A percentile compares a stretch with the other conserved stretches of the same genome.
These are phyloP conservation scores for Prosopis cineraria DNA, from an alignment of 306 rosid species.

Conservation along the genomic window DNA sequence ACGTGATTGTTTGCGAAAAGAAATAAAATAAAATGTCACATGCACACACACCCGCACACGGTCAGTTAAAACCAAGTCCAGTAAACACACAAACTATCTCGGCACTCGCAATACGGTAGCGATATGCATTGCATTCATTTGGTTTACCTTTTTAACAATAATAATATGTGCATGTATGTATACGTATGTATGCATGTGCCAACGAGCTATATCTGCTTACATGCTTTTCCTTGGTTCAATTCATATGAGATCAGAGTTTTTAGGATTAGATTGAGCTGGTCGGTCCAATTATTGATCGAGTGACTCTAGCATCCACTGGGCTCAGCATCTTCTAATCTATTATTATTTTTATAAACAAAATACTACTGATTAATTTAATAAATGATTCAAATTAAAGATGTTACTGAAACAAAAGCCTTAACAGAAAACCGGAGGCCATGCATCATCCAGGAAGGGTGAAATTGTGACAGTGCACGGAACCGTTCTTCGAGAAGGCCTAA, in stretches of 20 bases:
- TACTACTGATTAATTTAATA: not conserved
- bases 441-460: too few relatives aligned
- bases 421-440: too few relatives aligned
- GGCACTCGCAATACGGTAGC: constrained; percentile 36
- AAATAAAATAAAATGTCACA: not conserved
- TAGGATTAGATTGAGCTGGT: not conserved
- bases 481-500: constrained; percentile 5
- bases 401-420: too few relatives aligned
- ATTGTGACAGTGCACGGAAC: not conserved
- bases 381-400: too few relatives aligned
- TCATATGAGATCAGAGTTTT: not conserved
- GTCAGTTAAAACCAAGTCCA: not conserved
- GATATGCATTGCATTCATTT: constrained; percentile 23
- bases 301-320: not conserved
- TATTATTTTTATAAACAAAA: not conserved
- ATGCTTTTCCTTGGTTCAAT: not conserved
- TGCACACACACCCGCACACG: too few relatives aligned
- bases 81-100: constrained; percentile 35
- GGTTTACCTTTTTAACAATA: constrained; percentile 21
- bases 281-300: not conserved
- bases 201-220: not conserved
- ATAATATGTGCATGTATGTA: too few relatives aligned
- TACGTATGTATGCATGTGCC: not conserved
- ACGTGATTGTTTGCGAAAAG: not conserved
- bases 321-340: not conserved